phyloP scores from a whole-genome alignment of 768 basidiomycete genomes.

The Termitomyces sp. region DNA sequence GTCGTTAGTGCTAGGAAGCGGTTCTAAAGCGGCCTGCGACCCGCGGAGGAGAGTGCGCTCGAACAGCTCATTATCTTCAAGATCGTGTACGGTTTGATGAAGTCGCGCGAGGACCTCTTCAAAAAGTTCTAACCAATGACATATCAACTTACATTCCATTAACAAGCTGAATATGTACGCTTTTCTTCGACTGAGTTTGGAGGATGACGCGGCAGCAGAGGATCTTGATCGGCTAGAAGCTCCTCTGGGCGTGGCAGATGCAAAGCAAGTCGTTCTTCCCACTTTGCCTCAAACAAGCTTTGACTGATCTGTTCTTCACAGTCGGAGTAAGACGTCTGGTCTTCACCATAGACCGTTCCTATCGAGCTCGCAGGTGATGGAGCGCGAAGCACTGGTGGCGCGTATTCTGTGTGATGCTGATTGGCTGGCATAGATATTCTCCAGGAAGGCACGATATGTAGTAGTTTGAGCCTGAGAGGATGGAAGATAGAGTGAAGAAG shows the following conservation, averaged over 20 bases:
- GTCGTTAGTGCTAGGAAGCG: conserved; percentile 36
- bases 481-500: not conserved
- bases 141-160: not conserved
- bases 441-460: not conserved
- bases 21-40: conserved; percentile 38
- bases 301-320: conserved; percentile 32
- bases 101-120: conserved; percentile 33
- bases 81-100: conserved; percentile 28
- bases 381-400: conserved; percentile 39
- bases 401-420: conserved; percentile 38
- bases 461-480: not conserved
- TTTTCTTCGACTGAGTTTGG: conserved; percentile 26
- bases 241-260: conserved; percentile 33
- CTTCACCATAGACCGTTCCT: conserved; percentile 39
- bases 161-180: conserved; percentile 20
- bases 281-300: conserved; percentile 36
- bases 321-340: conserved; percentile 43
- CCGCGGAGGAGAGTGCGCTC: conserved; percentile 42
- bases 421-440: conserved; percentile 16
- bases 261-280: conserved; percentile 33
- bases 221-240: conserved; percentile 31
- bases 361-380: conserved; percentile 50
- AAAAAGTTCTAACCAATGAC: conserved; percentile 19
- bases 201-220: conserved; percentile 27
- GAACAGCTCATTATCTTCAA: conserved; percentile 45